A percentile compares a stretch with the other conserved stretches of the same genome.
These are phyloP conservation scores for Boletus barrowsii DNA, from an alignment of 768 basidiomycete species.

Conservation along the genomic window DNA sequence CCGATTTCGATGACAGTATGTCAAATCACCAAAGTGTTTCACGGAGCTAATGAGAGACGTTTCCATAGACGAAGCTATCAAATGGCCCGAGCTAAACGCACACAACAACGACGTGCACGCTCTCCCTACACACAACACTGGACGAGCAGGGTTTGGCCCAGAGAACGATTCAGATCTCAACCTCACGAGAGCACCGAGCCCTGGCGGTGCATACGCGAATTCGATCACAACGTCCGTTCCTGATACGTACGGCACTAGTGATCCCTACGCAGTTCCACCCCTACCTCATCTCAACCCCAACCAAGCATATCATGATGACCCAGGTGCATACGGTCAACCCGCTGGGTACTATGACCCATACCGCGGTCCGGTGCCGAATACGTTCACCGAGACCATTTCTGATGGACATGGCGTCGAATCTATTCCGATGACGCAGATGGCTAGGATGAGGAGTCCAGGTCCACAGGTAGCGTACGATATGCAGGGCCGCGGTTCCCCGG, in stretches of 20 bases:
- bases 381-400: constrained; percentile 45
- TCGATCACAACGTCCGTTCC: constrained; percentile 43
- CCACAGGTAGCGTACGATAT: constrained; percentile 40
- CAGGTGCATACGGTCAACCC: constrained; percentile 37
- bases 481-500: constrained; percentile 38
- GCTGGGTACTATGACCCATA: constrained; percentile 77
- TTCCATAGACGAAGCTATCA: constrained; percentile 72
- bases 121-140: constrained; percentile 66
- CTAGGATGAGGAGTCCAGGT: constrained; percentile 38
- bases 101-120: constrained; percentile 58
- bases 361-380: constrained; percentile 66
- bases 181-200: constrained; percentile 50
- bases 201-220: constrained; percentile 44
- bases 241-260: constrained; percentile 39
- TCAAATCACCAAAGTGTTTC: constrained; percentile 22
- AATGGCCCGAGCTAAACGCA: constrained; percentile 85
- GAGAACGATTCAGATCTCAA: constrained; percentile 62
- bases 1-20: constrained; percentile 78
- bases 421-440: constrained; percentile 75
- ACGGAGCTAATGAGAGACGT: background rate
- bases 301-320: constrained; percentile 74
- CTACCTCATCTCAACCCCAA: constrained; percentile 78
- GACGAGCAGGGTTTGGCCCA: constrained; percentile 59
- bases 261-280: constrained; percentile 83
- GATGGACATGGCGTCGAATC: constrained; percentile 46